Percentiles rank a stretch among this genome's conserved stretches.
Evolutionary conservation across 345 rosid genomes (phyloP).

Genomic region (Erodium maritimum): DNA sequence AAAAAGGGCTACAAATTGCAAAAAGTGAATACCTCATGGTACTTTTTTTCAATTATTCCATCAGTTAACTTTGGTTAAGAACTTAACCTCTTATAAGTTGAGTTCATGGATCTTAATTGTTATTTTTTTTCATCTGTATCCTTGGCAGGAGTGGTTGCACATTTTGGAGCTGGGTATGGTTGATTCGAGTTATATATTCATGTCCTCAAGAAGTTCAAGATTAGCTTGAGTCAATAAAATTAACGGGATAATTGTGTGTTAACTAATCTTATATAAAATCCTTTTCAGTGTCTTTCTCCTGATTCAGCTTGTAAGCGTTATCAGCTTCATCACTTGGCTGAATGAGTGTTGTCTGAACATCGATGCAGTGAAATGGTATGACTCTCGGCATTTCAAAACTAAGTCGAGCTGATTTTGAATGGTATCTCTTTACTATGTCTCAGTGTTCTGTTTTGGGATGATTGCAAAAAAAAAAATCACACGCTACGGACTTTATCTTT

Average conservation of each 20-base stretch:
- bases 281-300: constrained; percentile 79
- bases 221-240: neutral
- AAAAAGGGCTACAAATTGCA: no score
- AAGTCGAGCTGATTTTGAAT: no score
- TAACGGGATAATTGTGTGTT: constrained; percentile 3
- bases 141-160: constrained; percentile 80
- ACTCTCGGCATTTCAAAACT: neutral
- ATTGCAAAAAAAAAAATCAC: no score
- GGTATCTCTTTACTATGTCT: no score
- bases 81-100: neutral
- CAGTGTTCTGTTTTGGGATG: neutral
- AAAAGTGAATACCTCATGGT: no score
- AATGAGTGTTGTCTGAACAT: constrained; percentile 56
- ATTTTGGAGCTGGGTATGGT: constrained; percentile 94
- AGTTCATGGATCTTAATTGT: neutral
- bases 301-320: constrained; percentile 79
- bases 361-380: constrained; percentile 68
- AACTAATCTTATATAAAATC: constrained; percentile 3
- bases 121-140: neutral
- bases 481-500: no score
- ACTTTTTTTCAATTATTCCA: no score
- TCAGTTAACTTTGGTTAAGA: no score
- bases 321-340: constrained; percentile 86
- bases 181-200: constrained; percentile 13
- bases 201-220: constrained; percentile 5